These are phyloP conservation scores for Clarireedia sp. DNA, from an alignment of 2,329 filamentous ascomycete genomes.

Conservation along the genomic window DNA sequence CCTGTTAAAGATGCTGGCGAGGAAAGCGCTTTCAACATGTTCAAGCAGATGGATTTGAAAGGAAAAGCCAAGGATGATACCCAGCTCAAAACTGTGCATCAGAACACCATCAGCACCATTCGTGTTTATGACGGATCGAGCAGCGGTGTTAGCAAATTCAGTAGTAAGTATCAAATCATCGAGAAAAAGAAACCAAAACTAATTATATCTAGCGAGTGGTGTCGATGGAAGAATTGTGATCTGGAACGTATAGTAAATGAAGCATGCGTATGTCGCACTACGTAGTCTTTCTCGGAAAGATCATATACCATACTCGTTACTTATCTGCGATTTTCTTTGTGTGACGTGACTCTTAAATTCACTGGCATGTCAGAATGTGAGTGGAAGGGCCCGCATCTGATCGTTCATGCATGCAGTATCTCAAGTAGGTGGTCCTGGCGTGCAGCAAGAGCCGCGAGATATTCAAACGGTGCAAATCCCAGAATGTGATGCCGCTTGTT, in stretches of 20 bases:
- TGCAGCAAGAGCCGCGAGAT: too few relatives aligned
- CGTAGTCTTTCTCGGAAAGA: neutral
- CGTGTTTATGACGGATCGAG: slow-evolving; percentile 64
- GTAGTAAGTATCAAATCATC: slow-evolving; percentile 54
- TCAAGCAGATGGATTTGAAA: slow-evolving; percentile 96
- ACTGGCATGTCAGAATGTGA: neutral
- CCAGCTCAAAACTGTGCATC: slow-evolving; percentile 88
- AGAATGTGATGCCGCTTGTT: too few relatives aligned
- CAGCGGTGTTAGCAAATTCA: slow-evolving; percentile 67
- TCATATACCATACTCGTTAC: neutral
- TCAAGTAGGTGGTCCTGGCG: too few relatives aligned
- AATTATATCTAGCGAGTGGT: slow-evolving; percentile 55
- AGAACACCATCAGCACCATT: slow-evolving; percentile 88
- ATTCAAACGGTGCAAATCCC: too few relatives aligned
- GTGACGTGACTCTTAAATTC: neutral
- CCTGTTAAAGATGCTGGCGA: slow-evolving; percentile 54
- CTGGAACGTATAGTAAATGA: slow-evolving; percentile 53
- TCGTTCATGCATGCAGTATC: too few relatives aligned
- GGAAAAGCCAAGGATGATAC: slow-evolving; percentile 89
- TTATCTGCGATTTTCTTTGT: neutral
- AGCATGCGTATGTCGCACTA: slow-evolving; percentile 9
- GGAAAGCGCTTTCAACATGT: slow-evolving; percentile 96
- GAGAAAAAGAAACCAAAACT: slow-evolving; percentile 24
- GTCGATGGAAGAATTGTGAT: slow-evolving; percentile 78
- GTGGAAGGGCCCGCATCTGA: too few relatives aligned